phyloP scores from a whole-genome alignment of 164 flowering plant genomes.

The Cinnamomum micranthum region DNA sequence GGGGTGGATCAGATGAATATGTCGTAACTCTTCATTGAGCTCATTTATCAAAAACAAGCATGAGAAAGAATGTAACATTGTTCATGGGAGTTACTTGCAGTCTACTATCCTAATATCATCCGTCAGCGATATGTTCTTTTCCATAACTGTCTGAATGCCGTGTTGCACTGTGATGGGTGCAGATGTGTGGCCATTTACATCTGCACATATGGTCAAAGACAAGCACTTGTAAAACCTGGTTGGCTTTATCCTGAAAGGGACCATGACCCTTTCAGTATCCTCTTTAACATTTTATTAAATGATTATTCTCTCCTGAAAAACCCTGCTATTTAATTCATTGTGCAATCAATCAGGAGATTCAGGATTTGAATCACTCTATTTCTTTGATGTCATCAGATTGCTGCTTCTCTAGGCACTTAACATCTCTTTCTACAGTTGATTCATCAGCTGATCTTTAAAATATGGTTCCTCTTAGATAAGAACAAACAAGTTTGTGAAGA shows the following conservation, averaged over 20 bases:
- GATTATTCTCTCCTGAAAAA: not conserved
- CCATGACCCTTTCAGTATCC: not conserved
- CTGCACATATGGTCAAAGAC: not conserved
- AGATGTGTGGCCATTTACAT: not conserved
- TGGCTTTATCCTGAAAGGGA: not conserved
- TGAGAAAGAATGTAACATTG: too few relatives aligned
- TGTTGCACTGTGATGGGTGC: too few relatives aligned
- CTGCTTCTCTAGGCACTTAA: not conserved
- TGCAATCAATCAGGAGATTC: too few relatives aligned
- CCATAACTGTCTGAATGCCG: too few relatives aligned
- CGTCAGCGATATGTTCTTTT: too few relatives aligned
- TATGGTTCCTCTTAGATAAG: too few relatives aligned
- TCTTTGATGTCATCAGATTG: not conserved
- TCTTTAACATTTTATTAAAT: not conserved
- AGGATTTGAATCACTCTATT: not conserved
- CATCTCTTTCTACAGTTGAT: too few relatives aligned
- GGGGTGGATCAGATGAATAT: too few relatives aligned
- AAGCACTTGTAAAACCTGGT: not conserved
- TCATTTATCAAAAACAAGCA: too few relatives aligned
- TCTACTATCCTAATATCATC: not conserved
- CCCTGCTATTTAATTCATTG: not conserved
- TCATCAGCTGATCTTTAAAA: too few relatives aligned
- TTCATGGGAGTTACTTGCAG: not conserved
- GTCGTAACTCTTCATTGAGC: not conserved
- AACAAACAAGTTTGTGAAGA: too few relatives aligned